Evolutionary conservation across 192 early-diverging fungal genomes (phyloP), one percentile per base, ranked within the genome.

Genomic region (Coemansia sp.): DNA sequence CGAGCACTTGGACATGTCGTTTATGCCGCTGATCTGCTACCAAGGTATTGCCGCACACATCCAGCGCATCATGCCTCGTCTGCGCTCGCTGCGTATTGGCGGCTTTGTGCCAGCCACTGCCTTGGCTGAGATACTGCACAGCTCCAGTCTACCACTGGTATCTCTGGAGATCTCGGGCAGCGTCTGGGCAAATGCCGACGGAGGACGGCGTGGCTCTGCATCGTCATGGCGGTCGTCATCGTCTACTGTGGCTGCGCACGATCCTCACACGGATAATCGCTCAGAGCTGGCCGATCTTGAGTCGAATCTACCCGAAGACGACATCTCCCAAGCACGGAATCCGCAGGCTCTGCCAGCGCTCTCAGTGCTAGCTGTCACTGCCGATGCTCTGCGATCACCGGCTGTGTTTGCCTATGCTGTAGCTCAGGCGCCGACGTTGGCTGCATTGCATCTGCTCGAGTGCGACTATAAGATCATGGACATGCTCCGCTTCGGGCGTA

Each of bases 11-110:
- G 72, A 74, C 47, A 74, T 74, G 72, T 64, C 72, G 66, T 74
- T 74, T 30, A 74, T 74, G 72, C 72, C 72, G 72, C 66, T 74
- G 61, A 68, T 74, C 65, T 74, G 66, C 66, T 74, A 74, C 66
- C 72, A 74, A 56, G 72, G 72, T 56, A 56, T 74, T 41, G 65
- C 58, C 7, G 66, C 61, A 6, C 72, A 68, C 37, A 53, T 74
- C n/a, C 61, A 32, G 55, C 66, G 62, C 45, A 68, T 65, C 1
- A 68, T 74, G 72, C 72, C 72, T n/a, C 61, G 62, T 27, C 58
- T 74, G 52, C 66, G 66, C 66, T 63, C 72, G 34, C 53, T 74
- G 66, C 72, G 72, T 43, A 68, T 74, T 47, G 62, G 62, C 56
- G 72, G 72, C 20, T 74, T 68, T 55, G 66, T 74, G 39, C 72